Conservation (phyloP, 2,329 filamentous ascomycete species). For the Claviceps africana region DNA sequence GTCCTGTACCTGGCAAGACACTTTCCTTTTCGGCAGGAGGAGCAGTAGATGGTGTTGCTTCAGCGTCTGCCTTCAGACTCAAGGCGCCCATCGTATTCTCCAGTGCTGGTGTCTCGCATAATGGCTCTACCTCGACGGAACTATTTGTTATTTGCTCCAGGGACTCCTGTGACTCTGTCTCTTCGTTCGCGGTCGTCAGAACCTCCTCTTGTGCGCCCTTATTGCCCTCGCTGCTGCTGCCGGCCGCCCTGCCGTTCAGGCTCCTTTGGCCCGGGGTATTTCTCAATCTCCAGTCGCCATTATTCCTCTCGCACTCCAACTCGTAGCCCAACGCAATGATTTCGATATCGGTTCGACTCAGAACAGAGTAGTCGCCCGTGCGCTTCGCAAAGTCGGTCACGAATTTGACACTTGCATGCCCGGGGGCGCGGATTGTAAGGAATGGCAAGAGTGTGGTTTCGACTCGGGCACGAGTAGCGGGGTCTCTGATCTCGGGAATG, state of each 20-base stretch:
- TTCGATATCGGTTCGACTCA: conserved; percentile 81
- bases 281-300: conserved; percentile 76
- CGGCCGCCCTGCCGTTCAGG: conserved; percentile 52
- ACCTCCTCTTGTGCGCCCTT: conserved; percentile 22
- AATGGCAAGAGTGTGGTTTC: conserved; percentile 80
- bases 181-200: conserved; percentile 13
- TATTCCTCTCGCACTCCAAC: conserved; percentile 79
- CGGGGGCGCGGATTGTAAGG: conserved; percentile 60
- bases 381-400: conserved; percentile 74
- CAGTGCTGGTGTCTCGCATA: conserved; percentile 7
- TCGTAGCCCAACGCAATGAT: conserved; percentile 86
- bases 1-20: background rate
- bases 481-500: conserved; percentile 76
- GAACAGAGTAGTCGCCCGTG: conserved; percentile 77
- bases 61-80: conserved; percentile 7
- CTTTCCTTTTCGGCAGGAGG: conserved; percentile 1
- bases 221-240: background rate
- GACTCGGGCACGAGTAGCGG: conserved; percentile 63
- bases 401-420: conserved; percentile 61
- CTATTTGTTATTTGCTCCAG: background rate
- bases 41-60: background rate
- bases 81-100: conserved; percentile 12
- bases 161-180: background rate
- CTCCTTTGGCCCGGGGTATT: conserved; percentile 66
- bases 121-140: conserved; percentile 10